phyloP scores from a whole-genome alignment of 331 rosid species.

The Cydonia oblonga region DNA sequence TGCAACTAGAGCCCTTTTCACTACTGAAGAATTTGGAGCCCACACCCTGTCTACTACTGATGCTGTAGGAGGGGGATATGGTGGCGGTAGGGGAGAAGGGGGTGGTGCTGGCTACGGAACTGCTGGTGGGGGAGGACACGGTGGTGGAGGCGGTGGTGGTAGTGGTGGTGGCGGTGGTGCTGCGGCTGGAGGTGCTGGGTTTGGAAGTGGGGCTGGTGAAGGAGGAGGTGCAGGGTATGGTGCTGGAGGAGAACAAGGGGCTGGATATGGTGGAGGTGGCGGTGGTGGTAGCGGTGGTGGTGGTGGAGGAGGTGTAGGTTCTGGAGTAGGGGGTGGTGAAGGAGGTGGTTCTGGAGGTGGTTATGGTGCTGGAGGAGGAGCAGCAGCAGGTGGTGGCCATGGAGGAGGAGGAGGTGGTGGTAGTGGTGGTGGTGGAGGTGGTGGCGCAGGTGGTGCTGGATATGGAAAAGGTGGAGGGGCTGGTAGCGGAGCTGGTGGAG shows the following conservation, averaged over 20 bases:
- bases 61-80: neutral
- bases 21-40: neutral
- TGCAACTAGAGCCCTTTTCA: slow-evolving; percentile 6
- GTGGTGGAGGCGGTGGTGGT: neutral
- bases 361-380: slow-evolving; percentile 3
- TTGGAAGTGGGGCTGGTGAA: slow-evolving; percentile 9
- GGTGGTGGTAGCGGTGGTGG: slow-evolving; percentile 4
- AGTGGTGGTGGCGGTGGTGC: slow-evolving; percentile 1
- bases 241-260: neutral
- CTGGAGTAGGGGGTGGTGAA: slow-evolving; percentile 9
- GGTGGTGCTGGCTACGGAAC: neutral
- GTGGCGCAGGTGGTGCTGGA: neutral
- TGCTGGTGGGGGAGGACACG: neutral
- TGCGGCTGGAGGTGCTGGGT: neutral
- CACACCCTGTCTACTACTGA: neutral
- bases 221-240: slow-evolving; percentile 9
- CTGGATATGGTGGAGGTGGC: slow-evolving; percentile 4
- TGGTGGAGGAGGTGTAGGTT: slow-evolving; percentile 1
- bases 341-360: slow-evolving; percentile 13
- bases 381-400: neutral
- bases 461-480: slow-evolving; percentile 6
- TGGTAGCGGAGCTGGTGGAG: slow-evolving; percentile 10
- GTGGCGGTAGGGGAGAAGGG: slow-evolving; percentile 6
- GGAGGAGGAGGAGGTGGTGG: slow-evolving; percentile 5
- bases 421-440: neutral